Base-by-base conservation (phyloP, 495 filamentous ascomycete genomes). In the Letharia lupina region DNA sequence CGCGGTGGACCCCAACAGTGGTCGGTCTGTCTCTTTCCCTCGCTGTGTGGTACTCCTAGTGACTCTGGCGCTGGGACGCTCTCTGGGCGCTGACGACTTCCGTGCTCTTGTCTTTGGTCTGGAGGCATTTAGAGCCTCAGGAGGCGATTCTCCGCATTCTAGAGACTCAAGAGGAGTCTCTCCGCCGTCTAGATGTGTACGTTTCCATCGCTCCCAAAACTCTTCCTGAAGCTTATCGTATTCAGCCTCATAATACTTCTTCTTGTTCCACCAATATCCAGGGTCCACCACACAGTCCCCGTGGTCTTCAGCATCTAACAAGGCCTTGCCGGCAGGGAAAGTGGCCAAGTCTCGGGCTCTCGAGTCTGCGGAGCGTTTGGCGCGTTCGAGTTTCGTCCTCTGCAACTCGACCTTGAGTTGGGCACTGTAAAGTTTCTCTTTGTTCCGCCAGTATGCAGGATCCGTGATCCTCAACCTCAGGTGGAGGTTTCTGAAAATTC, bases 301-400 rank as follows among this genome's bases (percentile, higher is more conserved):
- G 9, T 52, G 48, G 48, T 52, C 48, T 52, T 52, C 48, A 52
- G 48, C n/a, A 11, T 52, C 48, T 20, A 52, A 52, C 48, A 52
- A 52, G 48, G 48, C 48, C 48, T 52, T 52, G n/a, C 48, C 48
- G 48, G 48, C 48, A 52, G 48, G 48, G 48, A 52, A 52, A 52
- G 48, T 52, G 23, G 48, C 48, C n/a, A 52, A 23, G n/a, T 52
- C 48, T 52, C 48, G 48, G 48, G 48, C 48, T 52, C 48, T 52
- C 48, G 23, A 52, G 48, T 52, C 48, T 52, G 48, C 48, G 23
- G 48, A 52, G 48, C 48, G 48, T 52, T 52, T 52, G 48, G 48
- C 48, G 48, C 48, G 48, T 52, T 52, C 48, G 48, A 52, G 48
- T 28, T 28, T 52, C n/a, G 48, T 52, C 23, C 48, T 52, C 48